Evolutionary conservation across 257 asterid species (phyloP).

Genomic region (Linderniella brevidens): DNA sequence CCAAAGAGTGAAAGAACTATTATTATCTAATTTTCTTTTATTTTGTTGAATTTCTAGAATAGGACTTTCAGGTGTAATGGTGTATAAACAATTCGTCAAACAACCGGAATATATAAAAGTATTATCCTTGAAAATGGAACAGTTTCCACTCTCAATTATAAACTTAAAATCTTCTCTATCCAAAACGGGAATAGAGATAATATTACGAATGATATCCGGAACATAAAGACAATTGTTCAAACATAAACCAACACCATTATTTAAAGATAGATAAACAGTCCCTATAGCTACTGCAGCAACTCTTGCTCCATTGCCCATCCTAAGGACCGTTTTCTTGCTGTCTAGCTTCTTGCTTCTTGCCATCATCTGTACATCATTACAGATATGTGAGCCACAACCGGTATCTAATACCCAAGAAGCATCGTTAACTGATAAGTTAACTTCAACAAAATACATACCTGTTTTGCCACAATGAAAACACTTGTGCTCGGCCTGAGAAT

Average conservation of each 20-base stretch:
- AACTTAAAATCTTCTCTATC: neutral
- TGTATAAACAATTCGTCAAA: neutral
- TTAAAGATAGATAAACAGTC: too few relatives aligned
- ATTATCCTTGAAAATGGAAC: neutral
- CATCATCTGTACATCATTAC: neutral
- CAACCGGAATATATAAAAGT: neutral
- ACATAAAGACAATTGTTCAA: conserved; percentile 2
- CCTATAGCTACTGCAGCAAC: neutral
- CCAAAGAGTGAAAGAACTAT: neutral
- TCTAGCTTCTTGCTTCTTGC: neutral
- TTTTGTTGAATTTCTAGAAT: neutral
- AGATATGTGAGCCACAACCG: neutral
- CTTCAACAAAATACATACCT: neutral
- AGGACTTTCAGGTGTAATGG: neutral
- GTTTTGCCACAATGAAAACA: neutral
- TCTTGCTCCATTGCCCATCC: neutral
- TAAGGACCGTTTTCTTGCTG: neutral
- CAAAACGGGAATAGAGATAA: conserved; percentile 3
- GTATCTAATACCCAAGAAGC: neutral
- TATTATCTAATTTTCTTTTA: neutral
- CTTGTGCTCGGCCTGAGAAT: neutral
- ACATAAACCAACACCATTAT: too few relatives aligned
- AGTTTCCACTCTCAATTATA: neutral
- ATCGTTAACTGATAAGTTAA: neutral
- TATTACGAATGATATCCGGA: neutral